Percentiles rank a stretch among this genome's conserved stretches.
Evolutionary conservation across 192 early-diverging fungal species (phyloP).

Genomic region (Funneliformis geosporum): DNA sequence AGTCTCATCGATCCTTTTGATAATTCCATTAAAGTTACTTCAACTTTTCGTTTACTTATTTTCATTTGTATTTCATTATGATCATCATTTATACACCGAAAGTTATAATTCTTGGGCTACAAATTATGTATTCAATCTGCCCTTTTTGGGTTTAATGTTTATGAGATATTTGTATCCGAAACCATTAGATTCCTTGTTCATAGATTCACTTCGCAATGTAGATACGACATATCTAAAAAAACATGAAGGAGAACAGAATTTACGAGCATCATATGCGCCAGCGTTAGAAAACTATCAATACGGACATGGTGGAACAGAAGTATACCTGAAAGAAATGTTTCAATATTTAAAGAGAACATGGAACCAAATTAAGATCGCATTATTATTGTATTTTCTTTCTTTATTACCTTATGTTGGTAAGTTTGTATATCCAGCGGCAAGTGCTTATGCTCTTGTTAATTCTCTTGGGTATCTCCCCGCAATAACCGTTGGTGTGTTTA

Average conservation of each 20-base stretch:
- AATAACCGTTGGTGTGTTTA: conserved; percentile 42
- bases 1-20: not conserved
- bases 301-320: conserved; percentile 23
- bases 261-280: conserved; percentile 44
- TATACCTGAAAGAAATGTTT: conserved; percentile 53
- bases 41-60: conserved; percentile 15
- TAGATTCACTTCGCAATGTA: conserved; percentile 50
- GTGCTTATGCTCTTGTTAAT: conserved; percentile 48
- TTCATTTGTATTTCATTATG: not conserved
- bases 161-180: conserved; percentile 61
- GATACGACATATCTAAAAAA: conserved; percentile 45
- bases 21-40: conserved; percentile 25
- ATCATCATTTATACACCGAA: not conserved
- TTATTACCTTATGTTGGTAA: conserved; percentile 55
- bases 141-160: conserved; percentile 54
- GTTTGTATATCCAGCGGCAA: conserved; percentile 55
- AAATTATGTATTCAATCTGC: conserved; percentile 35
- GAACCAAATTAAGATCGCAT: conserved; percentile 43
- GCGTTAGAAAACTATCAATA: conserved; percentile 38
- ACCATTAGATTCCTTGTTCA: conserved; percentile 60
- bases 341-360: conserved; percentile 50
- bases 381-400: conserved; percentile 50
- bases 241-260: conserved; percentile 37
- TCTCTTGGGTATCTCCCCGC: conserved; percentile 45
- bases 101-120: conserved; percentile 1